Evolutionary conservation across 192 early-diverging fungal species (phyloP), one percentile per base, ranked within the genome.

Genomic region (Geosiphon pyriformis): DNA sequence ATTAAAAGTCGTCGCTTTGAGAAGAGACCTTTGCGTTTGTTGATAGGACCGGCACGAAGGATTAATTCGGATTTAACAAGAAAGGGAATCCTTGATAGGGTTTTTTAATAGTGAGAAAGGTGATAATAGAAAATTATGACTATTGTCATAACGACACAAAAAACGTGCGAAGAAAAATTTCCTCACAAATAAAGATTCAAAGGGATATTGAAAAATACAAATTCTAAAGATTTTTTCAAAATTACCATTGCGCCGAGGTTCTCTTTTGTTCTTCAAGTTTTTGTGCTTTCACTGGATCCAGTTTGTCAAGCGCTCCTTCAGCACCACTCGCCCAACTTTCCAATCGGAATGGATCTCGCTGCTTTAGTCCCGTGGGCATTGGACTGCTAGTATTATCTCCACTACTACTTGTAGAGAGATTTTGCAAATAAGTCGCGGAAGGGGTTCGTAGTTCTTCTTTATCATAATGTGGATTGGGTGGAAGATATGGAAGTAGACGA

Each of bases 1-100:
- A 90, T 75, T 33, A 91, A 53, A 32, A 82, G 78, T 17, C 82
- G 53, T 37, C 82, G 84, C 51, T 83, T 88, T 11, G 79, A 72
- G 47, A 82, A 80, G 29, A 80, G 61, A 20, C 85, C 80, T 49
- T 83, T 82, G 3, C 85, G 76, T 65, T 83, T 83, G 34, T 71
- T 60, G 1, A 90, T 83, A 18, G 71, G 77, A 7, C 86, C 83
- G 15, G 77, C 75, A 42, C 80, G 78, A 49, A 90, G 49, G 26
- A 90, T 79, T 4, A 88, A 61, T 70, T 90, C 89, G 10, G 76
- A 74, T 32, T 72, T 71, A 27, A 73, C 47, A 35, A 88, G 53
- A 33, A 84, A 78, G 15, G 56, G 49, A 33, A 70, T 51, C 67
- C 82, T 65, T 42, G 55, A 42, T 42, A 42, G 37, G 15, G 69